A percentile compares a stretch with the other conserved stretches of the same genome.
Conservation (phyloP, 768 basidiomycete genomes). For the Rhizopogon rudus region DNA sequence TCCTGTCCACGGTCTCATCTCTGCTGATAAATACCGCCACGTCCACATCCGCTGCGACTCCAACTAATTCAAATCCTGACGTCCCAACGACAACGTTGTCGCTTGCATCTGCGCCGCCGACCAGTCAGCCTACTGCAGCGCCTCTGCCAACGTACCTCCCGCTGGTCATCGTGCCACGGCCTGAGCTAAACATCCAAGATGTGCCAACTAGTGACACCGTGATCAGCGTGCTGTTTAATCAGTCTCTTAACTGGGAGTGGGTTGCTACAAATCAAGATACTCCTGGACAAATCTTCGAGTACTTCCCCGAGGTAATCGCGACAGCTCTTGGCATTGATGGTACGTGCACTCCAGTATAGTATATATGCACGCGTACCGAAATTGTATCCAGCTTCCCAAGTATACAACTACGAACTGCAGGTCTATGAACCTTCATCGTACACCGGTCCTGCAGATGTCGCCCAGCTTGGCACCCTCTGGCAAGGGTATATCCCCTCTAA, state of each 20-base stretch:
- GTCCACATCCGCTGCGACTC: constrained; percentile 14
- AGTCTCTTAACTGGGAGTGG: constrained; percentile 60
- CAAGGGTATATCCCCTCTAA: constrained; percentile 60
- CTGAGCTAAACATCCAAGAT: constrained; percentile 17
- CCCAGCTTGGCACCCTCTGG: constrained; percentile 61
- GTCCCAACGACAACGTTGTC: constrained; percentile 25
- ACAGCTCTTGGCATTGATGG: constrained; percentile 39
- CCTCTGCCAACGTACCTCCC: constrained; percentile 59
- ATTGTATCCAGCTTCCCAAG: constrained; percentile 24
- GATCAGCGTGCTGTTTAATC: constrained; percentile 64
- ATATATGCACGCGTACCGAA: constrained; percentile 26
- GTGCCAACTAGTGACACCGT: constrained; percentile 37
- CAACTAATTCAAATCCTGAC: constrained; percentile 35
- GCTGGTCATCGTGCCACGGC: constrained; percentile 48
- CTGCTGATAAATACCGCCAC: constrained; percentile 25
- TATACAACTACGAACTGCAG: constrained; percentile 54
- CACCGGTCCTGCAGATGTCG: constrained; percentile 38
- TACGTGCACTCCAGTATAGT: constrained; percentile 22
- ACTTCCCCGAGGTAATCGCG: constrained; percentile 49
- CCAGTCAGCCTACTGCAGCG: constrained; percentile 19
- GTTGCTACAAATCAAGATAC: constrained; percentile 55
- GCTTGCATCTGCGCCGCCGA: constrained; percentile 14
- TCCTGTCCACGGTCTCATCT: constrained; percentile 27
- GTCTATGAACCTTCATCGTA: constrained; percentile 66
- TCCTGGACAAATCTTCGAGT: constrained; percentile 74